Base-by-base conservation (phyloP, 192 early-diverging fungal genomes). In the Coemansia sp. region DNA sequence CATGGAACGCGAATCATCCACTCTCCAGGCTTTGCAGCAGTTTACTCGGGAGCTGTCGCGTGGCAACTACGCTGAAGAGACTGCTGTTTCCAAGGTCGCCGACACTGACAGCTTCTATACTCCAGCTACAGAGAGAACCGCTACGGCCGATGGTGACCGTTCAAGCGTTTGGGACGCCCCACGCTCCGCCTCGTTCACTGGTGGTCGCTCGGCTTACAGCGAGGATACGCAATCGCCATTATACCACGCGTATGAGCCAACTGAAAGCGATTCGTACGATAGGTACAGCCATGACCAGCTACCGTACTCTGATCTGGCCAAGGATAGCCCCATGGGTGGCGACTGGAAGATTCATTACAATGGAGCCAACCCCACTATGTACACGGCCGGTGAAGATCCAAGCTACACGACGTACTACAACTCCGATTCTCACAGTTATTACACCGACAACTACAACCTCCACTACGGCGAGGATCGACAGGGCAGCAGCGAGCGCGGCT, bases 341-440 rank as follows among this genome's bases (percentile, higher is more conserved):
- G 71, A 72, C 34, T 66, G 68, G 65, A 74, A 71, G 34, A 9
- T 65, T 13, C 73, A 68, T 27, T 72, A 75, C 55, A 70, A 68
- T 15, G 73, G 73, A 13, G 32, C 53, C 5, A 65, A 27, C 50
- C 67, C 77, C 12, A 80, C 77, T 0, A 47, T 68, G 29, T 70
- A 80, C 34, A 43, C 70, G 16, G 53, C 70, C 1, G 41, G 49
- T 12, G 76, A 78, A 11, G 67, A 55, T 1, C 59, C 63, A 27
- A 60, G 59, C 16, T 55, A 69, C 40, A 43, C 50, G 1, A 56
- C 61, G 22, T 61, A 55, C 49, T 55, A 50, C 59, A 68, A 62
- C 38, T 56, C 32, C 15, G 67, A 69, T 15, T 61, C 68, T 8
- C 58, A 38, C 58, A 39, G 53, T 16, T 32, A 56, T 16, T 38